Evolutionary conservation across 129 eudicot species (phyloP).

Genomic region (Cynara cardunculus): DNA sequence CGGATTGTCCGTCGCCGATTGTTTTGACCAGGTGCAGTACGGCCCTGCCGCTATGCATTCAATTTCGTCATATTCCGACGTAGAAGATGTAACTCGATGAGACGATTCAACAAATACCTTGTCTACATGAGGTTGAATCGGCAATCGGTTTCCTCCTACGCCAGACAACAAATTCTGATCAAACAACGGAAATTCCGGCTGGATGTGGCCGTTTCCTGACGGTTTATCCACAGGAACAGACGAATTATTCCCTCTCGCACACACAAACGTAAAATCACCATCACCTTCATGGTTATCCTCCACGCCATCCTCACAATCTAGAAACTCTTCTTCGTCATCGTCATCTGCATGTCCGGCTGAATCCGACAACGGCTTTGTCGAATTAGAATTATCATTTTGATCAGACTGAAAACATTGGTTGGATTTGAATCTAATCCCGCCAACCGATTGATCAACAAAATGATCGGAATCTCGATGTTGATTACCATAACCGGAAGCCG

Average conservation of each 20-base stretch:
- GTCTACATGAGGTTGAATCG: slow-evolving; percentile 30
- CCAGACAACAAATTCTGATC: slow-evolving; percentile 30
- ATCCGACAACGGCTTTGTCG: background rate
- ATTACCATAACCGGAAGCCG: background rate
- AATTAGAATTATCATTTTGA: background rate
- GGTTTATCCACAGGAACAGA: slow-evolving; percentile 16
- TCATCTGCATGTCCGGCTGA: background rate
- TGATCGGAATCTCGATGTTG: background rate
- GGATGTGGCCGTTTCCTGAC: slow-evolving; percentile 29
- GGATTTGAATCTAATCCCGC: slow-evolving; percentile 4
- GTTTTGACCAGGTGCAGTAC: slow-evolving; percentile 43
- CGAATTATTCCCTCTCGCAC: slow-evolving; percentile 1
- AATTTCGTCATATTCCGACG: background rate
- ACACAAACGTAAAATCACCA: slow-evolving; percentile 43
- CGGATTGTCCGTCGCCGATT: slow-evolving; percentile 16
- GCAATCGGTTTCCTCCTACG: slow-evolving; percentile 2
- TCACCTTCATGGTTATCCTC: slow-evolving; percentile 27
- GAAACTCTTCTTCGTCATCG: slow-evolving; percentile 2
- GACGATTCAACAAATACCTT: slow-evolving; percentile 31
- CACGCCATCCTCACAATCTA: background rate
- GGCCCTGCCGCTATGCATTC: slow-evolving; percentile 44
- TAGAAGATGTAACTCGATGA: background rate
- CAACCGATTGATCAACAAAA: background rate
- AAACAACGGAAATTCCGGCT: slow-evolving; percentile 45
- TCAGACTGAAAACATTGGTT: background rate